Percentiles rank a stretch among this genome's conserved stretches.
These are phyloP conservation scores for Moringa oleifera DNA, from an alignment of 345 rosid species.

Conservation along the genomic window DNA sequence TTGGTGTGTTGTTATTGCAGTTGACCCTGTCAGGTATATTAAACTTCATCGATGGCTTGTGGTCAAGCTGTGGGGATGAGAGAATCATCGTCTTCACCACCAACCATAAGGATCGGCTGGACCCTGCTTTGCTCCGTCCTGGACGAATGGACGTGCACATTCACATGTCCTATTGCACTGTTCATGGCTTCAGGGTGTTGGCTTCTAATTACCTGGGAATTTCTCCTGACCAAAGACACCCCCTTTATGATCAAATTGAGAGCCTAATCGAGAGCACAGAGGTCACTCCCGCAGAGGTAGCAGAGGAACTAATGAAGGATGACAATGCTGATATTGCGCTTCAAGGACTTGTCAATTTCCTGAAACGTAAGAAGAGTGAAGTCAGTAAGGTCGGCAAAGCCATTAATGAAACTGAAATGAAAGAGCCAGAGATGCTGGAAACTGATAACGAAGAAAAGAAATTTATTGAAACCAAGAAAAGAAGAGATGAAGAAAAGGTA, in stretches of 20 bases:
- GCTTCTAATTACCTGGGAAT: conserved; percentile 35
- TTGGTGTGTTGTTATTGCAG: neutral
- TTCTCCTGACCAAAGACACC: conserved; percentile 23
- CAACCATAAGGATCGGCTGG: conserved; percentile 26
- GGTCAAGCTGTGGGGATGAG: conserved; percentile 35
- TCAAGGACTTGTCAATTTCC: conserved; percentile 26
- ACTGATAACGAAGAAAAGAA: conserved; percentile 18
- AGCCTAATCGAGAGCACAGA: conserved; percentile 23
- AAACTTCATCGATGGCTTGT: conserved; percentile 32
- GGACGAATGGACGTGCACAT: conserved; percentile 46
- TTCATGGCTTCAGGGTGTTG: conserved; percentile 35
- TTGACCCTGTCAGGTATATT: conserved; percentile 30
- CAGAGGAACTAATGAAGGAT: conserved; percentile 45
- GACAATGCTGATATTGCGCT: conserved; percentile 37
- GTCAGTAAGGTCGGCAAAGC: too few relatives aligned
- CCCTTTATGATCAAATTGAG: conserved; percentile 26
- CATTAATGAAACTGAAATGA: neutral
- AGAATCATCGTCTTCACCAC: conserved; percentile 32
- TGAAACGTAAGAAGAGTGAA: too few relatives aligned
- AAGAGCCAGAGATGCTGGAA: conserved; percentile 3
- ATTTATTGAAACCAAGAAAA: conserved; percentile 7
- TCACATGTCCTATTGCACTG: conserved; percentile 35
- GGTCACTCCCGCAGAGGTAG: conserved; percentile 44
- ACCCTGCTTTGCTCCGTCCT: conserved; percentile 31
- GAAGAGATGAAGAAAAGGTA: conserved; percentile 10